Base-by-base conservation (phyloP, 129 eudicot species). In the Chrysanthemum seticuspe region DNA sequence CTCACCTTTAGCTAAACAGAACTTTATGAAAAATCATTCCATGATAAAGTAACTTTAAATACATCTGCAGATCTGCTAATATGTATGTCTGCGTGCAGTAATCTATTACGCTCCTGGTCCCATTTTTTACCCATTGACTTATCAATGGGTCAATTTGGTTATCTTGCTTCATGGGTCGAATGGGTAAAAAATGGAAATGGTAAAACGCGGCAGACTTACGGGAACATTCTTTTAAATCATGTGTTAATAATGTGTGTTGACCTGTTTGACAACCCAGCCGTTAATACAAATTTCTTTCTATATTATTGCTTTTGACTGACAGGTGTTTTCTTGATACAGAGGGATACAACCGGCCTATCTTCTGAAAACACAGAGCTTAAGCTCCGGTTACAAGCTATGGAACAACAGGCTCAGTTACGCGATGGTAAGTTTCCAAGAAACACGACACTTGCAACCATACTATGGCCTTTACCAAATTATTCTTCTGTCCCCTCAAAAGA, bases 391-490 rank as follows among this genome's bases (percentile, higher is more conserved):
- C 92, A 91, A 75, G 89, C 90, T 71, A 82, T 91, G 96, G 97
- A 88, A 83, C 97, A 91, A 82, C 97, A 91, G 71, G 97, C 97
- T 82, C 97, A 91, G 45, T 70, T 91, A 10, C 96, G 91, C 4
- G 96, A 88, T 83, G 96, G 97, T 87, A 83, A 47, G 86, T 64
- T 65, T 57, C 49, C 14, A 54, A 21, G 18, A 31, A 34, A 55
- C 16, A 70, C 34, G 4, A 18, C 29, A 23, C 65, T 7, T 59
- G 10, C 47, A 40, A 40, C 47, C 47, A 40, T 40, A 40, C 47
- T 8, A 40, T 40, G 10, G 10, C 47, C 47, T 40, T 6, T 7
- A 40, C 10, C 47, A 2, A 7, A 40, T 40, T 40, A 40, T 7
- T 40, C 47, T 6, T 1, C 47, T 6, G 47, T 40, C 47, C 47